A percentile compares a stretch with the other conserved stretches of the same genome.
phyloP scores from a whole-genome alignment of 805 yeast species.

The Danielozyma ontarioensis region DNA sequence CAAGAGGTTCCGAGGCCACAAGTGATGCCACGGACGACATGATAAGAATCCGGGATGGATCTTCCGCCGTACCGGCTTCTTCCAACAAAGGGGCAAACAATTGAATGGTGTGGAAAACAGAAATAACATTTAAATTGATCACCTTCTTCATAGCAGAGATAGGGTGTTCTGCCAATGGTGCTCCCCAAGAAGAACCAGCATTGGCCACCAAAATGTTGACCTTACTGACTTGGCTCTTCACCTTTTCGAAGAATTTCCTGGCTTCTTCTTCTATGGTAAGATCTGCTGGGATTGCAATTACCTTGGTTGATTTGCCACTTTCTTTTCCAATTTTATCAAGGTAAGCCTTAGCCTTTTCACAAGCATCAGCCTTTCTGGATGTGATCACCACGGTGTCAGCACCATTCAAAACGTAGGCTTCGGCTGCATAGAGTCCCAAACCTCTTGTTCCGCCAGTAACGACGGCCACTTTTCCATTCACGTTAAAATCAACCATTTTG shows the following conservation, averaged over 20 bases:
- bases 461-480: slow-evolving; percentile 58
- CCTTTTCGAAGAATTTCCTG: slow-evolving; percentile 37
- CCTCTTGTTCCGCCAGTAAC: slow-evolving; percentile 78
- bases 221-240: slow-evolving; percentile 33
- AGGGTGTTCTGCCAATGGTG: slow-evolving; percentile 55
- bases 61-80: slow-evolving; percentile 44
- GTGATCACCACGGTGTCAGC: slow-evolving; percentile 58
- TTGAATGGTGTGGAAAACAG: slow-evolving; percentile 65
- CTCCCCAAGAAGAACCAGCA: slow-evolving; percentile 82
- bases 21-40: slow-evolving; percentile 64
- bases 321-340: slow-evolving; percentile 33
- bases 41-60: slow-evolving; percentile 60
- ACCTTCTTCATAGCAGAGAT: slow-evolving; percentile 59
- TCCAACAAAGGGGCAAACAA: slow-evolving; percentile 54
- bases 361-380: slow-evolving; percentile 59
- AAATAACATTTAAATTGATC: slow-evolving; percentile 56
- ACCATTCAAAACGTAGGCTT: slow-evolving; percentile 55
- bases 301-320: slow-evolving; percentile 23
- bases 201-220: slow-evolving; percentile 67
- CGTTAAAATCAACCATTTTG: slow-evolving; percentile 41
- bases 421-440: slow-evolving; percentile 65
- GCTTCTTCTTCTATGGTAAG: slow-evolving; percentile 47
- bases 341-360: slow-evolving; percentile 48
- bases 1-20: slow-evolving; percentile 41
- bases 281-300: slow-evolving; percentile 52